Conservation (phyloP, 169 alveolate genomes). For the Plasmodium berghei region DNA sequence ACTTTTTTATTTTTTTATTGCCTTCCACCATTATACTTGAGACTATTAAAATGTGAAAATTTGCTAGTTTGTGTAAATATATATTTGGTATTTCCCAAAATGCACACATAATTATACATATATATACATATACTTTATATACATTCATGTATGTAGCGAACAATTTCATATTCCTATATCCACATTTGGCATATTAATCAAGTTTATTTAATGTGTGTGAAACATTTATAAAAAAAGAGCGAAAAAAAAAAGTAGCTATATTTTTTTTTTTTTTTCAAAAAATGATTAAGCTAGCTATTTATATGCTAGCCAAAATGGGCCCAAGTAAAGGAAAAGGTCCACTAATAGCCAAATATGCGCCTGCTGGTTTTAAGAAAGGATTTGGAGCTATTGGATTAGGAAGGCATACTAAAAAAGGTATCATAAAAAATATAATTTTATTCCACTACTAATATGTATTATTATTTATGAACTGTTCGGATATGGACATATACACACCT, state of each 20-base stretch:
- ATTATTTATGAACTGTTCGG: too few species aligned
- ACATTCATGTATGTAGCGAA: neutral
- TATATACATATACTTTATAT: neutral
- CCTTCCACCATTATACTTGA: too few species aligned
- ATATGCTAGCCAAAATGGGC: slow-evolving; percentile 82
- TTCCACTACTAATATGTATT: too few species aligned
- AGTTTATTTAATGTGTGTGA: neutral
- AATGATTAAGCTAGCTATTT: slow-evolving; percentile 74
- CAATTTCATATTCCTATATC: too few species aligned
- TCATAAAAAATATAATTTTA: neutral
- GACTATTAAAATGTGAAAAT: too few species aligned
- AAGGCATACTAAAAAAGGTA: slow-evolving; percentile 90
- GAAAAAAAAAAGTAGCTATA: neutral
- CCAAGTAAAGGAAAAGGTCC: slow-evolving; percentile 92
- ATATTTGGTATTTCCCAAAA: neutral
- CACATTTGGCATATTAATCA: too few species aligned
- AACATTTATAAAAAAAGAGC: neutral
- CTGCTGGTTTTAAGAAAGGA: slow-evolving; percentile 90
- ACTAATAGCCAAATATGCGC: slow-evolving; percentile 88
- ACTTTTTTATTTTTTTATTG: too few species aligned
- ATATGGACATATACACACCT: too few species aligned
- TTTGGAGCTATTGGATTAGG: slow-evolving; percentile 92
- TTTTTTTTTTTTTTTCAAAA: neutral
- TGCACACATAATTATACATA: neutral
- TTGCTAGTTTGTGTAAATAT: too few species aligned